phyloP scores from a whole-genome alignment of 2,329 filamentous ascomycete genomes.

The Orbilia oligospora region DNA sequence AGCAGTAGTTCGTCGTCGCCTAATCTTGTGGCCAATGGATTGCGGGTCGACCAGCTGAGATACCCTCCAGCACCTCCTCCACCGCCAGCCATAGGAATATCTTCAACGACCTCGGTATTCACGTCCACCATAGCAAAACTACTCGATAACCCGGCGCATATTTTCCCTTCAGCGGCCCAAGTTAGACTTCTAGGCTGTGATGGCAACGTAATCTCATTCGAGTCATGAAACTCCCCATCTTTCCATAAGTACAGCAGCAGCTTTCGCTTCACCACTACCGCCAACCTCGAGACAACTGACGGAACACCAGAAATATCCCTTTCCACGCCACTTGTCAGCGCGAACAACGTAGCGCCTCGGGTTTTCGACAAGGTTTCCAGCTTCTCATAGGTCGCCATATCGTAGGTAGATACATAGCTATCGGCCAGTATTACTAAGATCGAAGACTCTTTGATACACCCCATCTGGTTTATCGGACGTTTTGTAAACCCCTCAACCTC shows the following conservation, averaged over 20 bases:
- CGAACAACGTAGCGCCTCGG: conserved; percentile 89
- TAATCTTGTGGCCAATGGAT: conserved; percentile 86
- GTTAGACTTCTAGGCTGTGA: conserved; percentile 90
- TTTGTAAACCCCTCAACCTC: conserved; percentile 96
- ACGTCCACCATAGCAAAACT: conserved; percentile 88
- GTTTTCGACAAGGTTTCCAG: conserved; percentile 85
- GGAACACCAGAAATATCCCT: conserved; percentile 92
- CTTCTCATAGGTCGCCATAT: conserved; percentile 85
- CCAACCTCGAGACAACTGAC: conserved; percentile 90
- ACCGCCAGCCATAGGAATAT: conserved; percentile 82
- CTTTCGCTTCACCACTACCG: conserved; percentile 92
- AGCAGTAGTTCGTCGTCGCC: conserved; percentile 87
- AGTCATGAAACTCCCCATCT: conserved; percentile 87
- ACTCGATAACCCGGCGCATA: conserved; percentile 91
- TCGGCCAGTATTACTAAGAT: conserved; percentile 92
- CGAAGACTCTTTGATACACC: conserved; percentile 94
- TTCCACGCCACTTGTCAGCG: conserved; percentile 94
- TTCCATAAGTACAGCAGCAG: conserved; percentile 95
- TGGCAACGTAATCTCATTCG: conserved; percentile 81
- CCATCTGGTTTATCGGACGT: conserved; percentile 90
- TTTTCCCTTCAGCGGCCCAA: conserved; percentile 88
- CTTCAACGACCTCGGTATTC: conserved; percentile 78
- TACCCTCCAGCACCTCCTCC: conserved; percentile 67
- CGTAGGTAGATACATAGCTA: conserved; percentile 88
- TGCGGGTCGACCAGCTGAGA: conserved; percentile 75